These are phyloP conservation scores for Grosmannia serpens DNA, from an alignment of 2,329 filamentous ascomycete genomes.

Conservation along the genomic window DNA sequence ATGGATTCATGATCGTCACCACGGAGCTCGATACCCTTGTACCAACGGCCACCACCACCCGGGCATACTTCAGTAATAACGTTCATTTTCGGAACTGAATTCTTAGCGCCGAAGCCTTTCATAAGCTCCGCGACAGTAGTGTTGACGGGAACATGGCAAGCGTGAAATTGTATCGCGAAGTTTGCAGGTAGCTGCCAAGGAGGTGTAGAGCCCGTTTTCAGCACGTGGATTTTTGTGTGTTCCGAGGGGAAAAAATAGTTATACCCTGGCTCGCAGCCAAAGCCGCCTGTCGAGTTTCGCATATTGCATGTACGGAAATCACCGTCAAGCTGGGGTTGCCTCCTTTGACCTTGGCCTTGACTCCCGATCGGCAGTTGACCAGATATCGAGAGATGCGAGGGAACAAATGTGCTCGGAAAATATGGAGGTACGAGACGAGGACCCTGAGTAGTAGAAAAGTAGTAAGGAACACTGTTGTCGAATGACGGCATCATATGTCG, in stretches of 20 bases:
- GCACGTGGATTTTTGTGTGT: conserved; percentile 48
- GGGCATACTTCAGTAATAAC: conserved; percentile 43
- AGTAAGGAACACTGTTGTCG: background rate
- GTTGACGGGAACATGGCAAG: conserved; percentile 39
- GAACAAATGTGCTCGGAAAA: background rate
- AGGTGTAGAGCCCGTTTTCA: conserved; percentile 32
- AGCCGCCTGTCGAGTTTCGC: conserved; percentile 44
- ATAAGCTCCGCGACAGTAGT: conserved; percentile 46
- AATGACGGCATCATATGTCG: background rate
- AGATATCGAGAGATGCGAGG: background rate
- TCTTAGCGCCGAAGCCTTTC: conserved; percentile 44
- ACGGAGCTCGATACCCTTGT: conserved; percentile 38
- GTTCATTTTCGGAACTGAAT: conserved; percentile 40
- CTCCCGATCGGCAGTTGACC: background rate
- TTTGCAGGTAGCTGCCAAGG: conserved; percentile 41
- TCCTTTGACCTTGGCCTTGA: background rate
- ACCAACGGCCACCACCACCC: conserved; percentile 47
- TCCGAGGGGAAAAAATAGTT: conserved; percentile 49
- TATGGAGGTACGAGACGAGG: background rate
- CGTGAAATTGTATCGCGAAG: conserved; percentile 32
- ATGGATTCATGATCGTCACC: conserved; percentile 38
- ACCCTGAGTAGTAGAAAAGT: background rate
- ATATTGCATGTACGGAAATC: conserved; percentile 41
- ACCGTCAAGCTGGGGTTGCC: conserved; percentile 29
- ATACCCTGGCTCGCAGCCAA: conserved; percentile 49